These are phyloP conservation scores for Fonsecaea multimorphosa DNA, from an alignment of 2,329 filamentous ascomycete species.

Conservation along the genomic window DNA sequence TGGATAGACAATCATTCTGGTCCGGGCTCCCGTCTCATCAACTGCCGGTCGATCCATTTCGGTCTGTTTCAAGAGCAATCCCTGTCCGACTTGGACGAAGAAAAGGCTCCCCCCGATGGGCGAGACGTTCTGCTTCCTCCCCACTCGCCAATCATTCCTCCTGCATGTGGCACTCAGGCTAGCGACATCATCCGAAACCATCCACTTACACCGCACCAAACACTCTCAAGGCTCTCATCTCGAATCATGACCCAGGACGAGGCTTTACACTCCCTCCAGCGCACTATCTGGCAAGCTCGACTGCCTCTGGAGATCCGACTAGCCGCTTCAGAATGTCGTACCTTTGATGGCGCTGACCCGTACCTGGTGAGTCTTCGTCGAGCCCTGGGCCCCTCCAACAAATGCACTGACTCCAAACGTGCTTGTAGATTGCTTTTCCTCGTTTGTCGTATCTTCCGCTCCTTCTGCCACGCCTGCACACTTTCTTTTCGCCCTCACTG, in stretches of 20 bases:
- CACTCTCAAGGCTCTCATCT: neutral
- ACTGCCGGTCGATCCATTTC: neutral
- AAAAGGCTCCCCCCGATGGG: neutral
- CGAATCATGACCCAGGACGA: conserved; percentile 21
- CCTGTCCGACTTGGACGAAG: neutral
- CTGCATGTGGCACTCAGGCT: conserved; percentile 7
- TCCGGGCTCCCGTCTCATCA: conserved; percentile 3
- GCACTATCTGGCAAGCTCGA: conserved; percentile 62
- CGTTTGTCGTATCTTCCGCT: conserved; percentile 73
- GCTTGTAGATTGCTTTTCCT: conserved; percentile 62
- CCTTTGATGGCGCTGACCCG: conserved; percentile 64
- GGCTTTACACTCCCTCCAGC: conserved; percentile 33
- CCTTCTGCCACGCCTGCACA: conserved; percentile 65
- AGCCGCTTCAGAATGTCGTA: conserved; percentile 64
- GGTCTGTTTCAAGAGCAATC: neutral
- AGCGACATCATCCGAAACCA: conserved; percentile 12
- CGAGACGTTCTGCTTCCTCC: conserved; percentile 5
- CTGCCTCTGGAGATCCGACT: conserved; percentile 66
- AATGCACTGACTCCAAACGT: neutral
- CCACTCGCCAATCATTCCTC: neutral
- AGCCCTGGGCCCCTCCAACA: neutral
- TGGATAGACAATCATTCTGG: neutral
- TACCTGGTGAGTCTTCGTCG: conserved; percentile 58
- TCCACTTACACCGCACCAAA: neutral
- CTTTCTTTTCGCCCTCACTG: conserved; percentile 65